Base-by-base conservation (phyloP, 2,329 filamentous ascomycete genomes). In the Trichoderma asperellum region DNA sequence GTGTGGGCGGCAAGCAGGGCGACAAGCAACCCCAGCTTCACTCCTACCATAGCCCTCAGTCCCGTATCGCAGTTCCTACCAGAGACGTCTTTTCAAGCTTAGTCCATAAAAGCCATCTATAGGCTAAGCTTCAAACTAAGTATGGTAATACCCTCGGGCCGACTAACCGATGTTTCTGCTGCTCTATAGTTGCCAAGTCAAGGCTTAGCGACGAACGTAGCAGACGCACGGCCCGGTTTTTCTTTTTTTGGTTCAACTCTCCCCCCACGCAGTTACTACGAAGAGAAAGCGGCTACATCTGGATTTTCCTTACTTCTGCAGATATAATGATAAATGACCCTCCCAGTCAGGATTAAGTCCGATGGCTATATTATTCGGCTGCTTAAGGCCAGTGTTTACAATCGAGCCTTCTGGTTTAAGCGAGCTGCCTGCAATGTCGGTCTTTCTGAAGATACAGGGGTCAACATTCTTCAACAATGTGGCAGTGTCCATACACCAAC, bases 131-230 rank as follows among this genome's bases (percentile, higher is more conserved):
- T 59, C 61, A 52, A 35, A 37, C 64, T 21, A 59, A 59, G 40
- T 34, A 12, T 52, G 64, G 29, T 37, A 40, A 59, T 40, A 14
- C 21, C 4, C 53, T 52, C 55, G 55, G 64, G 11, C 64, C 64
- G 55, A 67, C 55, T 52, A 37, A 40, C 53, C 29, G 64, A 37
- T 40, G 37, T 59, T 52, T 35, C 37, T 58, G 1, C 24, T 29
- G n/a, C 11, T 21, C 52, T 12, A 34, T 12, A 34, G 40, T 27
- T 57, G 29, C 43, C 14, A 32, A 14, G 34, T 66, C 63, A 35
- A 27, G 24, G 14, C 35, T 34, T 34, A 24, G 14, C 47, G 47
- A 29, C 18, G n/a, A 16, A 14, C n/a, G 32, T n/a, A 6, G 49
- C 27, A 35, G 43, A 27, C 21, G 1, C 1, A 0, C 16, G 4